Evolutionary conservation across 2,329 filamentous ascomycete species (phyloP), one percentile per base, ranked within the genome.

Genomic region (Curvularia hawaiiensis): DNA sequence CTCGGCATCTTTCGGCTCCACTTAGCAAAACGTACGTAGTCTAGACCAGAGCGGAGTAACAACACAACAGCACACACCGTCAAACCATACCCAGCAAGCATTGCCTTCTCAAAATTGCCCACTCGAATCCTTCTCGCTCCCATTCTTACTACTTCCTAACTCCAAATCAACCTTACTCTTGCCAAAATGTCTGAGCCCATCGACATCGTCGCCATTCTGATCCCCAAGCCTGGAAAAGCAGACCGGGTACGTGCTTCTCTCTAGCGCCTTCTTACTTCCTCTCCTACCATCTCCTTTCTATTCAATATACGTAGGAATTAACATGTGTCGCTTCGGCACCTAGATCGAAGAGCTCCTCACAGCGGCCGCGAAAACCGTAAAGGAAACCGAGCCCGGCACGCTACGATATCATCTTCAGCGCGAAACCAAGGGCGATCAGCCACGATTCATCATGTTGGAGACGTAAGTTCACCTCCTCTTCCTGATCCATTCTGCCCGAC

Each of bases 331-430:
- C 8, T 6, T 30, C 12, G 16, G 14, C 30, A 22, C 14, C 31
- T 9, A 76, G 74, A 63, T 76, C 12, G 65, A 74, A 53, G 66
- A 74, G 33, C 62, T 75, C 1, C 67, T 76, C 24, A 45, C 43
- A 5, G 52, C 49, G 2, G 63, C 69, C 2, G 69, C 70, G 1
- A 55, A 62, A 45, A 50, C 57, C 16, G 73, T 74, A 12, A 65
- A 74, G 46, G 66, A 63, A 3, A 72, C 72, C 2, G 74, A 76
- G 55, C 73, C 73, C 1, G 72, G 70, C 3, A 70, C 69, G 2
- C 60, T 74, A n/a, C 64, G 64, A 8, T 76, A 75, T 50, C 70
- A 73, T 41, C 45, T 76, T 14, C 66, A 72, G 20, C 69, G 67
- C 35, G 67, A 75, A 41, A 62, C 58, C 6, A 67, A 71, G 18